Conservation (phyloP, 2,329 filamentous ascomycete species). For the Diaporthe capsici region DNA sequence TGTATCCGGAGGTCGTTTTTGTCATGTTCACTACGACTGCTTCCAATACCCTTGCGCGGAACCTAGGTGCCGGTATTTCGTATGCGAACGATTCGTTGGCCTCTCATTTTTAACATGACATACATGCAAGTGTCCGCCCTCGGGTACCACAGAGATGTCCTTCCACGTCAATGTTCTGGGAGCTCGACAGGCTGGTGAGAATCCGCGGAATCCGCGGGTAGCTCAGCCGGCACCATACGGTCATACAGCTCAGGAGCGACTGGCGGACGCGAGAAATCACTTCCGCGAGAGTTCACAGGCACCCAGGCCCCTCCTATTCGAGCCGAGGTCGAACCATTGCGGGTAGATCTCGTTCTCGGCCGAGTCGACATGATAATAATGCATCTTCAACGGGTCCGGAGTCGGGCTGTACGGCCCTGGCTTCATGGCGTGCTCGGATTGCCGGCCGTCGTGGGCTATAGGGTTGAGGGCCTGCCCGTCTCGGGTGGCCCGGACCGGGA, state of each 20-base stretch:
- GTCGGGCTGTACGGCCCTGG: neutral
- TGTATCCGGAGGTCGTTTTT: no score
- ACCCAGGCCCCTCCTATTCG: neutral
- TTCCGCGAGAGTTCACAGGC: neutral
- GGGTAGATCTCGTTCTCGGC: slow-evolving; percentile 38
- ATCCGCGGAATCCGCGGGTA: neutral
- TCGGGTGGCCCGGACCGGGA: no score
- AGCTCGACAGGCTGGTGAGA: neutral
- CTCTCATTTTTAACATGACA: no score
- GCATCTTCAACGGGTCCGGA: neutral
- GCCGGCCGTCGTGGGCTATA: no score
- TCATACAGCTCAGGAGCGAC: neutral
- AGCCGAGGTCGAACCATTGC: slow-evolving; percentile 28
- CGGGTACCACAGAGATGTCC: no score
- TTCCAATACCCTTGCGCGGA: no score
- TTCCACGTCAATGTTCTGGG: neutral
- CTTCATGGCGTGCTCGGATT: no score
- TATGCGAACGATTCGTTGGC: no score
- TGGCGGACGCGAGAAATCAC: neutral
- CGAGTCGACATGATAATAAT: slow-evolving; percentile 32
- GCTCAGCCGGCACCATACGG: neutral
- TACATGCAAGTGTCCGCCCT: no score
- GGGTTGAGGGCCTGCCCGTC: no score
- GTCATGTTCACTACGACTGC: no score
- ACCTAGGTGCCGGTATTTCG: no score